Conservation (phyloP, 441 rosid species). For the Adansonia gregorii region DNA sequence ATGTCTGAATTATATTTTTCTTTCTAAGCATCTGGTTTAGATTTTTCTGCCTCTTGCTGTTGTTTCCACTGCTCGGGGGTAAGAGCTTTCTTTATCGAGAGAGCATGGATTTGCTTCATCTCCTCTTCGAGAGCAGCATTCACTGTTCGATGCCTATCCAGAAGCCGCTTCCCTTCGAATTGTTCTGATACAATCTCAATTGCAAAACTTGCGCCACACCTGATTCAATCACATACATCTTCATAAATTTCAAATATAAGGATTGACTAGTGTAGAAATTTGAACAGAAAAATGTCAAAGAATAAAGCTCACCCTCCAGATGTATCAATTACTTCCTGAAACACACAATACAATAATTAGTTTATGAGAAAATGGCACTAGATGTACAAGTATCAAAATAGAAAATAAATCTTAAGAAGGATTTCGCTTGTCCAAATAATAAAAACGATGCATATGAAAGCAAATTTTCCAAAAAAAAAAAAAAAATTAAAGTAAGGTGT, state of each 20-base stretch:
- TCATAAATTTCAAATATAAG: background rate
- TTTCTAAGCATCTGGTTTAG: slow-evolving; percentile 52
- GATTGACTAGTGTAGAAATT: background rate
- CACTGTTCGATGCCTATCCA: slow-evolving; percentile 84
- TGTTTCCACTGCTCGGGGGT: slow-evolving; percentile 80
- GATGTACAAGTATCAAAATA: background rate
- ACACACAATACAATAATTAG: slow-evolving; percentile 23
- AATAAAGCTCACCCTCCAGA: slow-evolving; percentile 79
- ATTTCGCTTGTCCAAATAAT: background rate
- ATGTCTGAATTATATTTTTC: background rate
- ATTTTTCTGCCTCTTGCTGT: slow-evolving; percentile 53
- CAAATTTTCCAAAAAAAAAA: background rate
- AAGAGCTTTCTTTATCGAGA: slow-evolving; percentile 80
- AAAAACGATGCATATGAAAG: background rate
- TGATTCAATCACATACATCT: slow-evolving; percentile 29
- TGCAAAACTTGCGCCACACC: slow-evolving; percentile 83
- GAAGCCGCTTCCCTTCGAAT: slow-evolving; percentile 84
- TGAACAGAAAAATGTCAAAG: background rate
- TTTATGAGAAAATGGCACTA: background rate
- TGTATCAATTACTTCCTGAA: slow-evolving; percentile 82
- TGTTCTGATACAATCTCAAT: slow-evolving; percentile 71
- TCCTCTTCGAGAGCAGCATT: slow-evolving; percentile 79
- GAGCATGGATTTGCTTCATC: slow-evolving; percentile 91
- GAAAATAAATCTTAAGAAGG: background rate
- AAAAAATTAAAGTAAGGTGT: background rate